These are phyloP conservation scores for Byssothecium circinans DNA, from an alignment of 2,329 filamentous ascomycete genomes.

Conservation along the genomic window DNA sequence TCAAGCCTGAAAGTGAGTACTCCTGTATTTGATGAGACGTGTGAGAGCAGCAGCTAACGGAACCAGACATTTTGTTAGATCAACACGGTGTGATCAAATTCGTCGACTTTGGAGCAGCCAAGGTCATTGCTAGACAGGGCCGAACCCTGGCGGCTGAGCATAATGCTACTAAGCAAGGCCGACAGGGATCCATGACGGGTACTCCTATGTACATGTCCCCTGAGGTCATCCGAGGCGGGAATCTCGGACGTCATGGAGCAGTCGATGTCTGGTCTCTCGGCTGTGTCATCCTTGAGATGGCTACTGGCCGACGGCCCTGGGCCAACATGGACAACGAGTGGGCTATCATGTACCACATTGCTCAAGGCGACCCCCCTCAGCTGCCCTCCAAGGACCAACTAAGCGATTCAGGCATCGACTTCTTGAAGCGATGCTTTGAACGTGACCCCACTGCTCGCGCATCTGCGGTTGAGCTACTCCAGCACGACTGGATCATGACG, in stretches of 20 bases:
- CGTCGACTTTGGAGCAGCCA: conserved; percentile 96
- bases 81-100: conserved; percentile 99
- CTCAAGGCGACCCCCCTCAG: conserved; percentile 89
- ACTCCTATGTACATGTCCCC: conserved; percentile 99
- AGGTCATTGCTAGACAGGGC: conserved; percentile 91
- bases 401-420: conserved; percentile 81
- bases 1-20: conserved; percentile 89
- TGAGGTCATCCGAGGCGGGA: conserved; percentile 90
- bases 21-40: background rate
- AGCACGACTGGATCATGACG: conserved; percentile 82
- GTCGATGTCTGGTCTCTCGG: conserved; percentile 96
- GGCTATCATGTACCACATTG: conserved; percentile 99
- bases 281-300: conserved; percentile 97
- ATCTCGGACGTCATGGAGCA: conserved; percentile 72
- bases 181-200: conserved; percentile 90
- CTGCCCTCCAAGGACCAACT: conserved; percentile 82
- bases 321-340: conserved; percentile 96
- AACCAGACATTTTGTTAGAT: conserved; percentile 84
- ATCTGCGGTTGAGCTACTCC: conserved; percentile 83
- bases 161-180: conserved; percentile 50
- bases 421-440: conserved; percentile 82
- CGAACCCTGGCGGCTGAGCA: conserved; percentile 75
- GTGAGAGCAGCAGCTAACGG: conserved; percentile 18
- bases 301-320: conserved; percentile 91
- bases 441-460: conserved; percentile 78